phyloP scores from a whole-genome alignment of 441 rosid genomes.

The Codiaeum variegatum region DNA sequence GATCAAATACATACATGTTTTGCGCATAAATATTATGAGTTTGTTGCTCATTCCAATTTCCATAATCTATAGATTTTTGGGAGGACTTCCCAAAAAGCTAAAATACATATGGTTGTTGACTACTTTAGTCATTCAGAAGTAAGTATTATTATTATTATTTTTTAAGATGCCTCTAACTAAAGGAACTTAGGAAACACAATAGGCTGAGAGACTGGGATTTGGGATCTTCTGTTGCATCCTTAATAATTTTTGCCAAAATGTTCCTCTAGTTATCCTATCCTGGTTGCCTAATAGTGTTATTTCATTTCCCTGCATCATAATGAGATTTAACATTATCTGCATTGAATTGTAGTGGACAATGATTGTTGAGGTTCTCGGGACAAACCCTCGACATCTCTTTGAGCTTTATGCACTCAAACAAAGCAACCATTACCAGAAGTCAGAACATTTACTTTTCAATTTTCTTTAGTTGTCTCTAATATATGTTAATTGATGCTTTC shows the following conservation, averaged over 20 bases:
- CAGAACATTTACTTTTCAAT: constrained; percentile 24
- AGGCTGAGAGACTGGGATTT: not conserved
- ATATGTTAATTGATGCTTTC: not conserved
- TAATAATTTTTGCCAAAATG: not conserved
- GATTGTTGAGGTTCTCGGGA: constrained; percentile 82
- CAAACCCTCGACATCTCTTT: constrained; percentile 84
- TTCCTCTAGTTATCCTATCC: not conserved
- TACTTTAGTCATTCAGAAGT: constrained; percentile 88
- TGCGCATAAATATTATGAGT: not conserved
- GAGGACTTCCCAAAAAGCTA: constrained; percentile 92
- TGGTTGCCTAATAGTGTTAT: not conserved
- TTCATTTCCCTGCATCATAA: constrained; percentile 8
- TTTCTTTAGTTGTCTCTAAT: not conserved
- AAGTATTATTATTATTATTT: too few species aligned
- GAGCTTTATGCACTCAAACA: constrained; percentile 92
- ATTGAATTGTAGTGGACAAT: constrained; percentile 60
- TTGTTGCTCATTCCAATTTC: constrained; percentile 26
- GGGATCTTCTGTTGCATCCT: not conserved
- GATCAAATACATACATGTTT: not conserved
- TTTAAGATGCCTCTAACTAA: not conserved
- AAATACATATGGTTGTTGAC: constrained; percentile 84
- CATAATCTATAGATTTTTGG: constrained; percentile 65
- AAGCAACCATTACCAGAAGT: constrained; percentile 73
- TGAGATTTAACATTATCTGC: constrained; percentile 23
- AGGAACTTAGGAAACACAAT: not conserved